A percentile compares a stretch with the other conserved stretches of the same genome.
phyloP scores from a whole-genome alignment of 1,284 basidiomycete species.

The Irpex rosettiformis region DNA sequence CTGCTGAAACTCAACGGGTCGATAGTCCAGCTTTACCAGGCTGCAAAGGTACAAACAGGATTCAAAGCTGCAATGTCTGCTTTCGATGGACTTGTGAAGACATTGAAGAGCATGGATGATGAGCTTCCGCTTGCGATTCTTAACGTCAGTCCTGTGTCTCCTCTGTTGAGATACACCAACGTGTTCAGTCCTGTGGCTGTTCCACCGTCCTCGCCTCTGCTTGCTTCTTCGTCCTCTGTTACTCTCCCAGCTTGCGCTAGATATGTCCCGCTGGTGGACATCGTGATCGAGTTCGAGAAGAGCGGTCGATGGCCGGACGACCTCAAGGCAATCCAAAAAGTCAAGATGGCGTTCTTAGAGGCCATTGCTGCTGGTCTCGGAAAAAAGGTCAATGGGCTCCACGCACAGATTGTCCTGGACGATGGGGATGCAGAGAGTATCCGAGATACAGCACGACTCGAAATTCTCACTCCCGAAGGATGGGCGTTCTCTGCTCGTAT shows the following conservation, averaged over 20 bases:
- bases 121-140: slow-evolving; percentile 80
- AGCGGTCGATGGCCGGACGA: slow-evolving; percentile 96
- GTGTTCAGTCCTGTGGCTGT: slow-evolving; percentile 72
- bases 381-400: slow-evolving; percentile 46
- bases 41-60: slow-evolving; percentile 48
- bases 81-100: slow-evolving; percentile 79
- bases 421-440: slow-evolving; percentile 52
- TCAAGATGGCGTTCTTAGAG: slow-evolving; percentile 93
- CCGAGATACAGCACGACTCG: slow-evolving; percentile 71
- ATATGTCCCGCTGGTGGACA: slow-evolving; percentile 67
- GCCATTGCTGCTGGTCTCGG: slow-evolving; percentile 66
- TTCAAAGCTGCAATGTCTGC: slow-evolving; percentile 79
- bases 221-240: slow-evolving; percentile 28
- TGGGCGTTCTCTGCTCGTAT: slow-evolving; percentile 87
- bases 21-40: slow-evolving; percentile 47
- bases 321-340: slow-evolving; percentile 87
- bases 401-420: slow-evolving; percentile 51
- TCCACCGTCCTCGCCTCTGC: slow-evolving; percentile 30
- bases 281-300: slow-evolving; percentile 86
- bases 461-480: slow-evolving; percentile 79
- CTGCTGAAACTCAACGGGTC: slow-evolving; percentile 65
- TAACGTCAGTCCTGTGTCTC: slow-evolving; percentile 72
- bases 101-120: slow-evolving; percentile 77
- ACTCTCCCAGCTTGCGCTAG: slow-evolving; percentile 54
- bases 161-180: slow-evolving; percentile 80